phyloP scores from a whole-genome alignment of 2,329 filamentous ascomycete genomes.

The Colletotrichum tamarilloi region DNA sequence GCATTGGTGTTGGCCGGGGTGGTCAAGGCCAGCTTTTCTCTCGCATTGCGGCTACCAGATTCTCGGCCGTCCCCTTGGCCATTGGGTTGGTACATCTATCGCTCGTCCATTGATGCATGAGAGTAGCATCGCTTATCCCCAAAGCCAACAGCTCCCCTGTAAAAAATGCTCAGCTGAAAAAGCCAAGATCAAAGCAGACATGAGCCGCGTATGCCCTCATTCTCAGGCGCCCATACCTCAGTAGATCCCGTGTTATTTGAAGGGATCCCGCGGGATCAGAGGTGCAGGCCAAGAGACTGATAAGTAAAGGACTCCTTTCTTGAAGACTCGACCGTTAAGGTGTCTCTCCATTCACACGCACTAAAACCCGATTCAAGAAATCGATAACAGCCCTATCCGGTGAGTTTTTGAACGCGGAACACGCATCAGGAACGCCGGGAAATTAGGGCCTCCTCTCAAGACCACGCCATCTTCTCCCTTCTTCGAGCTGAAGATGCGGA shows the following conservation, averaged over 20 bases:
- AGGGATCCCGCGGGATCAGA: too few species aligned
- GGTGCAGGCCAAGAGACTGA: too few species aligned
- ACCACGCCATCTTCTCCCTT: background rate
- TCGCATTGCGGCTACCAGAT: too few species aligned
- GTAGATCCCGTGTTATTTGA: too few species aligned
- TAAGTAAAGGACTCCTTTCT: background rate
- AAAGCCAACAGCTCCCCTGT: background rate
- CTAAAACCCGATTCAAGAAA: background rate
- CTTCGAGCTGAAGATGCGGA: background rate
- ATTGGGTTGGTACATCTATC: background rate
- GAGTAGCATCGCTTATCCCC: background rate
- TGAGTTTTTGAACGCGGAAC: background rate
- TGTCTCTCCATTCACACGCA: background rate
- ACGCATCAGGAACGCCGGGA: constrained; percentile 13
- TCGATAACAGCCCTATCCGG: background rate
- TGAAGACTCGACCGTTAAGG: background rate
- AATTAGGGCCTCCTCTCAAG: background rate
- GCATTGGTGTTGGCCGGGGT: background rate
- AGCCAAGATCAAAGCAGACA: background rate
- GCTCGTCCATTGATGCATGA: background rate
- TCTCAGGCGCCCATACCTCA: background rate
- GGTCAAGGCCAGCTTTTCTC: background rate
- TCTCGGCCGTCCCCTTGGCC: background rate
- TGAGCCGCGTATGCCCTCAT: background rate
- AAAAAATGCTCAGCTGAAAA: background rate